phyloP scores from a whole-genome alignment of 345 rosid genomes.

The Salix exigua region DNA sequence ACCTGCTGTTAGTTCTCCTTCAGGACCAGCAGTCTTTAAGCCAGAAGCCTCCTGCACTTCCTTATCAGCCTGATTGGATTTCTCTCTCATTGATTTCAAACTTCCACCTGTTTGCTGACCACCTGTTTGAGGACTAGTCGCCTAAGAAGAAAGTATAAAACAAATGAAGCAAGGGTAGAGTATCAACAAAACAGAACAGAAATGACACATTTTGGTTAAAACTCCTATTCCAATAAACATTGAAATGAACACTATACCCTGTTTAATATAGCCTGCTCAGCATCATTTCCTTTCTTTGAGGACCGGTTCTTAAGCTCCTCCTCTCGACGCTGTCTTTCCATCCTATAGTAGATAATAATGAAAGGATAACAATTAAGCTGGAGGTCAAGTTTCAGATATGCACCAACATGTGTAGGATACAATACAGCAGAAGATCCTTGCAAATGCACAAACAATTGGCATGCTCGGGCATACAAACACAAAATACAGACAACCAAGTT shows the following conservation, averaged over 20 bases:
- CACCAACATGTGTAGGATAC: background rate
- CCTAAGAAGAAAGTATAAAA: slow-evolving; percentile 39
- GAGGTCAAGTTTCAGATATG: background rate
- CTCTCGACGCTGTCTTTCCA: slow-evolving; percentile 96
- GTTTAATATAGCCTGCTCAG: slow-evolving; percentile 77
- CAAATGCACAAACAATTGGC: background rate
- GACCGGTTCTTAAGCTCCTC: slow-evolving; percentile 80
- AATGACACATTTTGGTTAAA: slow-evolving; percentile 4
- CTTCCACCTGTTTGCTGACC: slow-evolving; percentile 69
- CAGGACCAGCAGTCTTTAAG: slow-evolving; percentile 83
- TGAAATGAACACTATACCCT: slow-evolving; percentile 46
- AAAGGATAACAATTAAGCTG: background rate
- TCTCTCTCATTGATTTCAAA: slow-evolving; percentile 83
- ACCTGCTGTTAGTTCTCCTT: slow-evolving; percentile 98
- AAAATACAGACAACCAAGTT: background rate
- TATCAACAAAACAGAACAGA: background rate
- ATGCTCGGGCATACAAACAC: background rate
- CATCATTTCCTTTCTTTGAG: slow-evolving; percentile 76
- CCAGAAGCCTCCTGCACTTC: slow-evolving; percentile 70
- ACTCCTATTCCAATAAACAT: slow-evolving; percentile 10
- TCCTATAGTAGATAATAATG: slow-evolving; percentile 37
- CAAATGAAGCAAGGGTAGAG: background rate
- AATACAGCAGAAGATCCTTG: background rate
- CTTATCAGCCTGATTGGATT: slow-evolving; percentile 60
- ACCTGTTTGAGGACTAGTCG: slow-evolving; percentile 82